Evolutionary conservation across 345 rosid species (phyloP), one percentile per base, ranked within the genome.

Genomic region (Citrus inodora): DNA sequence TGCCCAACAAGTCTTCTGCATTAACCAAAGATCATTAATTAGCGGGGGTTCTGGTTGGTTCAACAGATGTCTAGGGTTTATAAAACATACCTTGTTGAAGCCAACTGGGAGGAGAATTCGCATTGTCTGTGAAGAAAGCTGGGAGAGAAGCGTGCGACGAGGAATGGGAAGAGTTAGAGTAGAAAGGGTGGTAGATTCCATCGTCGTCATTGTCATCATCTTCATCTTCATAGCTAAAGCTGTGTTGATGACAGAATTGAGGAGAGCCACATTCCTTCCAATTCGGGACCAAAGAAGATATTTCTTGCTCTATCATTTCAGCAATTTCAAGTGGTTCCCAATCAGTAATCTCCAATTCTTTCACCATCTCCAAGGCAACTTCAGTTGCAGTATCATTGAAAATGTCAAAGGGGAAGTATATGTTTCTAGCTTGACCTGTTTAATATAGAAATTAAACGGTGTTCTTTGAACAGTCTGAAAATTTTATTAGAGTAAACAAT

Each of bases 311-410:
- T 63, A 93, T 95, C 96, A 91, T 93, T 46, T 84, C 83, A 16
- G 99, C 91, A 28, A 93, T 92, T 78, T 91, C 95, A 62, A 79
- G 5, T 2, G 97, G 93, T 60, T 93, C 93, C 94, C 90, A 89
- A 65, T 92, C 93, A 9, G 78, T 70, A 38, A 95, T 95, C 70
- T 91, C 93, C 82, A 95, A 77, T 82, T 92, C 97, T 71, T 89
- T 89, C 78, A 95, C 98, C 99, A 95, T 95, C 86, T 95, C 99
- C 80, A 85, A 30, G 1, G 98, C 99, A 25, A 95, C 99, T 64
- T 90, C 92, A 3, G 84, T 81, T 16, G 99, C 85, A 40, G 95
- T 93, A 83, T 95, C 99, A 2, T 86, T 90, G 76, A 81, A 67
- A 38, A 90, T 87, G 83, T 92, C 90, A 67, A 89, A 95, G 1